Evolutionary conservation across 306 rosid species (phyloP), one percentile per base, ranked within the genome.

Genomic region (Ceratonia siliqua): DNA sequence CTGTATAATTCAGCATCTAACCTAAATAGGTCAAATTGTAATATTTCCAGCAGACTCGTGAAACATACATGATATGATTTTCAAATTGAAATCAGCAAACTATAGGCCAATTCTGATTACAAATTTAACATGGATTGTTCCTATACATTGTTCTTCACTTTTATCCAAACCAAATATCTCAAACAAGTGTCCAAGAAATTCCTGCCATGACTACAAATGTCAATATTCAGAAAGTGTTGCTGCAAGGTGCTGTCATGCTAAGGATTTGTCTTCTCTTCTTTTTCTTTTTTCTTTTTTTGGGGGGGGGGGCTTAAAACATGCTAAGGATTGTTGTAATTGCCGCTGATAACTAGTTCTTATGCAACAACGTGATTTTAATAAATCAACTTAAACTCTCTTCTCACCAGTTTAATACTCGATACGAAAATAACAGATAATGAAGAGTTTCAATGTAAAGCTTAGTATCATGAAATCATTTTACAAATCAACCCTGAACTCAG

Each of bases 61-160:
- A 76, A 61, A 71, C 20, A 49, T 41, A 32, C 10, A 39, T 13
- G 43, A 55, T 13, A 45, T 8, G 43, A 14, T 24, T 58, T 57
- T 66, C 72, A 53, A 56, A 3, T 65, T 74, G n/a, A 11, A 69
- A 21, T 38, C 39, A 32, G 38, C 61, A 59, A 67, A 33, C 39
- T 25, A 68, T 2, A 52, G 46, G 13, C 30, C 72, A 4, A 41
- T 53, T 54, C 33, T 52, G 28, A 67, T 25, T 17, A 57, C 11
- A n/a, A 79, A n/a, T 42, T 30, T 64, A 33, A 73, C 42, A 38
- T 66, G 35, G 17, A 49, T 24, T 69, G 24, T 49, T 38, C 79
- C 38, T 41, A 35, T n/a, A 73, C 52, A 76, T 25, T 53, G 65
- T 43, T 64, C 49, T 65, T 66, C 67, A 50, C 59, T 50, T 48